A percentile compares a stretch with the other conserved stretches of the same genome.
These are phyloP conservation scores for Phytophthora citricola DNA, from an alignment of 352 stramenopile species.

Conservation along the genomic window DNA sequence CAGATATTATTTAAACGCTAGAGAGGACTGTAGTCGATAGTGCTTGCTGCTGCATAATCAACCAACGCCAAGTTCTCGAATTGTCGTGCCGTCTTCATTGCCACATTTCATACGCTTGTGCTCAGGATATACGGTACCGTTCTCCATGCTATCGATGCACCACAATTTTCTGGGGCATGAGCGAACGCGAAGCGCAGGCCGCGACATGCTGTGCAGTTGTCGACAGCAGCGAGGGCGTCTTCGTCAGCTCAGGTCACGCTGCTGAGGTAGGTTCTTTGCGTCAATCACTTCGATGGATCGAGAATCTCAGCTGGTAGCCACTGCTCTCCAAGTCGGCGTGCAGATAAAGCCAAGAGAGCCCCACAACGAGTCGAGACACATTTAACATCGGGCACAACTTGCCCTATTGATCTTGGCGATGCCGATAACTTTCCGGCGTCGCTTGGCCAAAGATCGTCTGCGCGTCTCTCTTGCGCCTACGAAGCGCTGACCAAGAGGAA, in stretches of 20 bases:
- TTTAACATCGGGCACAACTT: too few relatives aligned
- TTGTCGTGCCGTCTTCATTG: neutral
- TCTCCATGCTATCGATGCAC: neutral
- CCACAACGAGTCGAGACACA: too few relatives aligned
- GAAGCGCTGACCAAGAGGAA: neutral
- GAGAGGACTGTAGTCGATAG: slow-evolving; percentile 17
- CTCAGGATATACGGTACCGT: neutral
- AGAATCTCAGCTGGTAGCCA: too few relatives aligned
- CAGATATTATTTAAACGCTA: slow-evolving; percentile 36
- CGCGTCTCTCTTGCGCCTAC: slow-evolving; percentile 13
- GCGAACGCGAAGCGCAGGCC: too few relatives aligned
- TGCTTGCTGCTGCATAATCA: slow-evolving; percentile 5
- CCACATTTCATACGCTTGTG: neutral
- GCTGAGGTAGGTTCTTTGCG: too few relatives aligned
- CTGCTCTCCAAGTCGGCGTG: too few relatives aligned
- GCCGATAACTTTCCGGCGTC: neutral
- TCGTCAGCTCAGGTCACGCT: neutral
- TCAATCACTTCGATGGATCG: too few relatives aligned
- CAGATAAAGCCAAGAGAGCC: too few relatives aligned
- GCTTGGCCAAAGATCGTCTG: slow-evolving; percentile 10
- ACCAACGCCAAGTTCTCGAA: neutral
- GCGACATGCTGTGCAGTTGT: too few relatives aligned
- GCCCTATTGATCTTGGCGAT: too few relatives aligned
- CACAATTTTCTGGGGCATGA: neutral
- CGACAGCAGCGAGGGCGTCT: neutral